Evolutionary conservation across 805 yeast species (phyloP), one percentile per base, ranked within the genome.

Genomic region (Ogataea thermomethanolica): DNA sequence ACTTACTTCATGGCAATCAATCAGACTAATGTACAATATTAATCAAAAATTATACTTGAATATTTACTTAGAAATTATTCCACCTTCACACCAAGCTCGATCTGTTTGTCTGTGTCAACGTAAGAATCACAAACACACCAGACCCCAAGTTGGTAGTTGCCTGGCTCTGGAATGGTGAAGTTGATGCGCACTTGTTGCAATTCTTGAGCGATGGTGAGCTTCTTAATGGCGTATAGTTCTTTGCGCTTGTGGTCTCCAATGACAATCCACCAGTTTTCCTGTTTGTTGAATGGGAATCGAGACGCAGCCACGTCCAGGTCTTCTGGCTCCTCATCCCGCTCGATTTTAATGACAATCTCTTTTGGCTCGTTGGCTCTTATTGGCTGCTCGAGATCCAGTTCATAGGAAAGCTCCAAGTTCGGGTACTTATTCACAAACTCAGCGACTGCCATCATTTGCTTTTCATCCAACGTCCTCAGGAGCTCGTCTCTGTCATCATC

Each of bases 111-210:
- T 2, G 89, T 95, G 56, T 90, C 98, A n/a, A 87, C 55, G 53
- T 90, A 91, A 0, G 95, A 81, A 54, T 90, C 97, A 64, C 96
- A 84, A 58, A 90, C 76, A 55, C 91, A 80, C 95, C 95, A 90
- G 1, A 88, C 65, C 0, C 80, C 75, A 20, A 90, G 61, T 12
- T 70, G 56, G 40, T 81, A 84, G 5, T 66, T 57, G 0, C 96
- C 96, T 3, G 74, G 58, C 3, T 64, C 69, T 0, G 86, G 79
- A 8, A 87, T 53, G 0, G 77, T 65, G 44, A 85, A 76, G 21
- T 71, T 74, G 31, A 91, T 47, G 6, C 64, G 66, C 11, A 81
- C 69, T 3, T 60, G 54, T 55, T 81, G 85, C 1, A 60, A 58
- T 45, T 79, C 79, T 45, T 74, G 70, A 8, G 67, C 56, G 2